These are phyloP conservation scores for Starmerella powellii DNA, from an alignment of 805 yeast genomes.

Conservation along the genomic window DNA sequence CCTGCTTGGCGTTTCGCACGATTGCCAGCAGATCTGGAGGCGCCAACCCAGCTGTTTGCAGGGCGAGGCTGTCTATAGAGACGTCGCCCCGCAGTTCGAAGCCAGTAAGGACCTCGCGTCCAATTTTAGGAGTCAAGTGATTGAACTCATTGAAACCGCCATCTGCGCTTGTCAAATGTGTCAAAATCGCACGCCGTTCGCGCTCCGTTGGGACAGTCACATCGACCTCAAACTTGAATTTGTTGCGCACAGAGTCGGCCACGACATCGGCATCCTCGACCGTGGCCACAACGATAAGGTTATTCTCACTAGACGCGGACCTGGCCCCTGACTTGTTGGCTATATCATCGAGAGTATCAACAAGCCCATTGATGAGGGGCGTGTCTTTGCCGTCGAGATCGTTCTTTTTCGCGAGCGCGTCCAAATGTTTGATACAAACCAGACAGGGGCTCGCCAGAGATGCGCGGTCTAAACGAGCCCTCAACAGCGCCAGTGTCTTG, in stretches of 20 bases:
- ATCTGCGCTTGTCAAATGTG: constrained; percentile 30
- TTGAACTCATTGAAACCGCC: constrained; percentile 1
- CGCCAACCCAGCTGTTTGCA: constrained; percentile 86
- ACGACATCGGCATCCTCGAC: constrained; percentile 55
- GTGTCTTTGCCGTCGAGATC: constrained; percentile 45
- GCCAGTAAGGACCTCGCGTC: constrained; percentile 10
- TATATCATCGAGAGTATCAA: constrained; percentile 43
- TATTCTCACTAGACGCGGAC: not conserved
- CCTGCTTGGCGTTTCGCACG: constrained; percentile 48
- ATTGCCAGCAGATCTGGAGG: constrained; percentile 71
- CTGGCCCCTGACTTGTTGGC: not conserved
- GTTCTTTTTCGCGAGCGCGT: constrained; percentile 52
- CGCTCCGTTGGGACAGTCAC: constrained; percentile 66
- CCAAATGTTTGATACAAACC: constrained; percentile 59
- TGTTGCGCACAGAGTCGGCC: constrained; percentile 51
- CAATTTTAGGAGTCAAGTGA: constrained; percentile 9
- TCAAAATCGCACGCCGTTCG: constrained; percentile 58
- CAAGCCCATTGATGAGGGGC: constrained; percentile 37
- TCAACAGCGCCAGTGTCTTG: constrained; percentile 64
- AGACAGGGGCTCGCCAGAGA: constrained; percentile 34
- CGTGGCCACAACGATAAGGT: constrained; percentile 51
- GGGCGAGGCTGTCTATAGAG: constrained; percentile 45
- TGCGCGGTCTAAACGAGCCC: constrained; percentile 63
- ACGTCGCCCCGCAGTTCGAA: constrained; percentile 39
- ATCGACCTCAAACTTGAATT: constrained; percentile 63